Percentiles rank a stretch among this genome's conserved stretches.
Evolutionary conservation across 495 filamentous ascomycete species (phyloP).

Genomic region (Penicillium maclennaniae): DNA sequence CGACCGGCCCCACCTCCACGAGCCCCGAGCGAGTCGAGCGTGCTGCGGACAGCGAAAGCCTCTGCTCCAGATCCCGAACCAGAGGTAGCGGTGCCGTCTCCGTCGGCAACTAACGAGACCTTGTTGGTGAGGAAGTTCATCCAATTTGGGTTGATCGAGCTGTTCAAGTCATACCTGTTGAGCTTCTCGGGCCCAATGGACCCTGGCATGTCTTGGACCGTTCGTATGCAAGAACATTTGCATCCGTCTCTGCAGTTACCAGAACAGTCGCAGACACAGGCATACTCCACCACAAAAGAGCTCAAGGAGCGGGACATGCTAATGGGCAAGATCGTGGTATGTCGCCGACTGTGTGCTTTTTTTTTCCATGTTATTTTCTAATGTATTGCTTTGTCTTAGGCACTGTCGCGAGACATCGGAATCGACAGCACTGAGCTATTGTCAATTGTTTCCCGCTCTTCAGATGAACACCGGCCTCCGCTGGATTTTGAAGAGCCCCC

Average conservation of each 20-base stretch:
- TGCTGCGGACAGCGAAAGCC: conserved; percentile 38
- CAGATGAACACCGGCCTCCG: conserved; percentile 36
- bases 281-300: conserved; percentile 59
- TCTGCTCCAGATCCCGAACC: conserved; percentile 80
- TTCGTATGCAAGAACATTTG: conserved; percentile 69
- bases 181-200: conserved; percentile 53
- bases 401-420: conserved; percentile 68
- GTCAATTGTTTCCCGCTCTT: conserved; percentile 32
- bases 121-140: conserved; percentile 65
- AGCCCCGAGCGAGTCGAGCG: conserved; percentile 51
- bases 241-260: conserved; percentile 46
- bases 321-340: conserved; percentile 72
- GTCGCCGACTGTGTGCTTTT: conserved; percentile 23
- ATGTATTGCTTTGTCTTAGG: conserved; percentile 35
- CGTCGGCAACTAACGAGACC: conserved; percentile 48
- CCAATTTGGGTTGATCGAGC: conserved; percentile 80
- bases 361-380: not conserved
- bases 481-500: conserved; percentile 42
- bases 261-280: conserved; percentile 53
- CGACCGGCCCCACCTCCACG: conserved; percentile 72
- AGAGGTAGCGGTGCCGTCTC: conserved; percentile 51
- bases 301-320: conserved; percentile 63
- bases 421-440: conserved; percentile 51
- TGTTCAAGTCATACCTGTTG: conserved; percentile 75
- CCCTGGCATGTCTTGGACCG: conserved; percentile 68